Evolutionary conservation across 805 yeast genomes (phyloP).

Genomic region (Candida wancherniae): DNA sequence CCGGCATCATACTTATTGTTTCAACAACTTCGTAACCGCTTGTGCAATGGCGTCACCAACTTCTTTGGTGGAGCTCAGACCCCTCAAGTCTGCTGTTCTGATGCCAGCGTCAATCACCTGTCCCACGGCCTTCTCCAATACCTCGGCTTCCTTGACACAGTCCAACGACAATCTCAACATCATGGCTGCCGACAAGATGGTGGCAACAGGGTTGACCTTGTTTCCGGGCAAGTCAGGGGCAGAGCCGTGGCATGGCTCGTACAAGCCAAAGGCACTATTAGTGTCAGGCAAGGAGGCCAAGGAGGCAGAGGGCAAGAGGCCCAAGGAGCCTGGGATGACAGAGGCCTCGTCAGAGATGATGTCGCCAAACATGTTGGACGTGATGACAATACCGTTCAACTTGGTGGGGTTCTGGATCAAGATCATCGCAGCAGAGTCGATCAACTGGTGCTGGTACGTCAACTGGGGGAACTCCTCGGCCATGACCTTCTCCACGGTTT

Average conservation of each 20-base stretch:
- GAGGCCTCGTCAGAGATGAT: constrained; percentile 97
- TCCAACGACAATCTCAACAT: constrained; percentile 91
- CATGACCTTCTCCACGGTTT: constrained; percentile 81
- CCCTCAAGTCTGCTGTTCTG: constrained; percentile 90
- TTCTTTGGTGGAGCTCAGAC: constrained; percentile 75
- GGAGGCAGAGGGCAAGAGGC: constrained; percentile 93
- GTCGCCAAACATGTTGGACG: constrained; percentile 97
- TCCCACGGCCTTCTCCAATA: constrained; percentile 83
- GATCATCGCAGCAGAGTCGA: constrained; percentile 99
- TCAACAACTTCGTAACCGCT: constrained; percentile 57
- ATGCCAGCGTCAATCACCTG: constrained; percentile 76
- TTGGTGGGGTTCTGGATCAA: constrained; percentile 86
- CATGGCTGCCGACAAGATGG: constrained; percentile 94
- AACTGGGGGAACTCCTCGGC: constrained; percentile 86
- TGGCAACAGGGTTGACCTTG: constrained; percentile 93
- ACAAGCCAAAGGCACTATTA: constrained; percentile 89
- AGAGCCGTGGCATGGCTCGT: constrained; percentile 98
- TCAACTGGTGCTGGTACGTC: constrained; percentile 85
- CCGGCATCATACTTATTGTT: constrained; percentile 6
- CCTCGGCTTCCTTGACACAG: constrained; percentile 77
- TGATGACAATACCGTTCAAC: constrained; percentile 87
- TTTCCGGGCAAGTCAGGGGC: constrained; percentile 90
- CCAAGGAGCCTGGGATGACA: constrained; percentile 96
- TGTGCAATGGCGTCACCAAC: constrained; percentile 92
- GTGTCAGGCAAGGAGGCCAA: constrained; percentile 95